Conservation (phyloP, 306 rosid species). For the Cucurbita moschata region DNA sequence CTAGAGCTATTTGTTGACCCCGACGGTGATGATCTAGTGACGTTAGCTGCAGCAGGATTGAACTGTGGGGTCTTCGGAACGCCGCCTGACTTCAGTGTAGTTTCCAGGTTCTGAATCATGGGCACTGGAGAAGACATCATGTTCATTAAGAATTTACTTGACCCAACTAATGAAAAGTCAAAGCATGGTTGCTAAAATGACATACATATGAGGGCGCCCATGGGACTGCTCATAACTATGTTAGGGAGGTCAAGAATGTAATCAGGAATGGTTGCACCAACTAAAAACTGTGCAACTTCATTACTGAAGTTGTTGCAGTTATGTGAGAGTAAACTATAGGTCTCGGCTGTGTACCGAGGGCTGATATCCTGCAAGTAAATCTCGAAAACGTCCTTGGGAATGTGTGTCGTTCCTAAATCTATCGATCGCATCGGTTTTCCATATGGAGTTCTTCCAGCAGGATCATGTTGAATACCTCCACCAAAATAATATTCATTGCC, state of each 20-base stretch:
- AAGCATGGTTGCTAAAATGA: background rate
- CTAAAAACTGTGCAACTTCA: constrained; percentile 86
- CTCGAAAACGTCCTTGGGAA: constrained; percentile 81
- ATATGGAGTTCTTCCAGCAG: constrained; percentile 66
- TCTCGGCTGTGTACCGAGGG: constrained; percentile 60
- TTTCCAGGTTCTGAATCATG: constrained; percentile 78
- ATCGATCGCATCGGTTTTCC: constrained; percentile 66
- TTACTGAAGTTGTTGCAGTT: constrained; percentile 93
- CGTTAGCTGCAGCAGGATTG: constrained; percentile 21
- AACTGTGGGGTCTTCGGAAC: constrained; percentile 82
- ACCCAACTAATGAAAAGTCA: background rate
- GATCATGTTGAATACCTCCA: constrained; percentile 69
- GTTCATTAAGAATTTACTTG: background rate
- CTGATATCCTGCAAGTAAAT: constrained; percentile 72
- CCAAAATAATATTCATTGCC: constrained; percentile 88
- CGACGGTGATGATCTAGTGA: constrained; percentile 4
- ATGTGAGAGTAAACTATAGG: constrained; percentile 67
- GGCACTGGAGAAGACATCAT: constrained; percentile 51
- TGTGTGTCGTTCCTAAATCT: constrained; percentile 74
- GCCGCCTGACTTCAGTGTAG: constrained; percentile 59
- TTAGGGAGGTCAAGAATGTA: constrained; percentile 77
- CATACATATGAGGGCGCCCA: constrained; percentile 77
- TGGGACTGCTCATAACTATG: constrained; percentile 80
- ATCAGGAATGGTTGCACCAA: constrained; percentile 62
- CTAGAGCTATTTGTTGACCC: constrained; percentile 6